Evolutionary conservation across 106 monocot species (phyloP).

Genomic region (Hemerocallis citrina): DNA sequence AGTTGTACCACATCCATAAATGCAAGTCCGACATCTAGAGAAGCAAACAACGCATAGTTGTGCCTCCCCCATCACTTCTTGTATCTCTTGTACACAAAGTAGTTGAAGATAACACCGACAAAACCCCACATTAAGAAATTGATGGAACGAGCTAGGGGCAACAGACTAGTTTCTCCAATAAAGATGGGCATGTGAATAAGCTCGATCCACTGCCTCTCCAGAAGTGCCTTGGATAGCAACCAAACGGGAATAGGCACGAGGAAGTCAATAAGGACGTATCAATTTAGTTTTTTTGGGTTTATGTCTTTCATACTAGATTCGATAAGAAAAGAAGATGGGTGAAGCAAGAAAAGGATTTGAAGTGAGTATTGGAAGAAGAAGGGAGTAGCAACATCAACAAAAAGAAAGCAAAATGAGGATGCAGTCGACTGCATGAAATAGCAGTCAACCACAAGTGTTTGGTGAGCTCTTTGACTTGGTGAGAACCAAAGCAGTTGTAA

Average conservation of each 20-base stretch:
- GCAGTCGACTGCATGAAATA: no score
- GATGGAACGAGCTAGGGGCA: background rate
- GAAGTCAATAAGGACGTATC: slow-evolving; percentile 7
- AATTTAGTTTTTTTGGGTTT: no score
- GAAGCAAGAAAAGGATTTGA: no score
- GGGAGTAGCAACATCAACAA: no score
- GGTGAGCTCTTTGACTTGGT: no score
- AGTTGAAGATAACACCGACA: slow-evolving; percentile 4
- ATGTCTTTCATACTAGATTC: no score
- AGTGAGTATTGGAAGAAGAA: no score
- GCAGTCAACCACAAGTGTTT: no score
- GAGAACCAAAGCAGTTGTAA: no score
- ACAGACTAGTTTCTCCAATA: background rate
- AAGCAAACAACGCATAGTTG: slow-evolving; percentile 7
- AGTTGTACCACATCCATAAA: background rate
- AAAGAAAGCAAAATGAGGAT: no score
- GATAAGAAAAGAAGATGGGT: no score
- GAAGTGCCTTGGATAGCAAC: background rate
- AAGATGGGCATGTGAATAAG: slow-evolving; percentile 14
- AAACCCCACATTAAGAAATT: background rate
- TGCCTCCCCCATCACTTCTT: slow-evolving; percentile 4
- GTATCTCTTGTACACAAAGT: background rate
- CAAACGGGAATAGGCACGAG: slow-evolving; percentile 2
- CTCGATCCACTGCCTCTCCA: slow-evolving; percentile 9
- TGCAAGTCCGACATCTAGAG: slow-evolving; percentile 4